Evolutionary conservation across 2,329 filamentous ascomycete genomes (phyloP).

Genomic region (Rhinocladiella similis): DNA sequence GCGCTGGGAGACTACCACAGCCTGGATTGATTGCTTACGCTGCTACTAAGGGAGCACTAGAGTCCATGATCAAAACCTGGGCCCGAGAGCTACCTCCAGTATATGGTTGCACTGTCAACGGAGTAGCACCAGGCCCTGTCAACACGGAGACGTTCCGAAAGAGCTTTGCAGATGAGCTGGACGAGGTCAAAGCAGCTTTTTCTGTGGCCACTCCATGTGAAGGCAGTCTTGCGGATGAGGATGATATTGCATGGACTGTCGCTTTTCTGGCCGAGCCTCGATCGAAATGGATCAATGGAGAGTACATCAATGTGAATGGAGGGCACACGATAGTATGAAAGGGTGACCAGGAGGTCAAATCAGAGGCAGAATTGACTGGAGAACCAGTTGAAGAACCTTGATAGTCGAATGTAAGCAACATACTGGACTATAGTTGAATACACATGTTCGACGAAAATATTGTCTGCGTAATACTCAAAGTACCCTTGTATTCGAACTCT

Average conservation of each 20-base stretch:
- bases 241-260: conserved; percentile 51
- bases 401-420: too few relatives aligned
- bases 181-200: conserved; percentile 28
- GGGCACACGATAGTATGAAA: conserved; percentile 31
- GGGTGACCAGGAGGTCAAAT: too few relatives aligned
- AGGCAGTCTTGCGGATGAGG: conserved; percentile 43
- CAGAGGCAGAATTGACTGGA: too few relatives aligned
- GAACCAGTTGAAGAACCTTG: too few relatives aligned
- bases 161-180: conserved; percentile 43
- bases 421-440: too few relatives aligned
- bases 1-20: conserved; percentile 38
- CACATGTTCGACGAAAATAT: too few relatives aligned
- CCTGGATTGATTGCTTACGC: conserved; percentile 46
- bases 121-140: conserved; percentile 32
- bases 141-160: conserved; percentile 23
- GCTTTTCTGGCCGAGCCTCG: conserved; percentile 47
- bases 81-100: conserved; percentile 33
- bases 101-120: conserved; percentile 35
- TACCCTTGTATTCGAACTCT: too few relatives aligned
- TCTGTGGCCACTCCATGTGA: conserved; percentile 48
- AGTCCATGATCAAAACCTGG: conserved; percentile 48
- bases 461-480: too few relatives aligned
- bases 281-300: conserved; percentile 52
- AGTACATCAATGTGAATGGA: conserved; percentile 37
- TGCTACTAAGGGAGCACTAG: conserved; percentile 51